phyloP scores from a whole-genome alignment of 1,284 basidiomycete species.

The Amylostereum chailletii region DNA sequence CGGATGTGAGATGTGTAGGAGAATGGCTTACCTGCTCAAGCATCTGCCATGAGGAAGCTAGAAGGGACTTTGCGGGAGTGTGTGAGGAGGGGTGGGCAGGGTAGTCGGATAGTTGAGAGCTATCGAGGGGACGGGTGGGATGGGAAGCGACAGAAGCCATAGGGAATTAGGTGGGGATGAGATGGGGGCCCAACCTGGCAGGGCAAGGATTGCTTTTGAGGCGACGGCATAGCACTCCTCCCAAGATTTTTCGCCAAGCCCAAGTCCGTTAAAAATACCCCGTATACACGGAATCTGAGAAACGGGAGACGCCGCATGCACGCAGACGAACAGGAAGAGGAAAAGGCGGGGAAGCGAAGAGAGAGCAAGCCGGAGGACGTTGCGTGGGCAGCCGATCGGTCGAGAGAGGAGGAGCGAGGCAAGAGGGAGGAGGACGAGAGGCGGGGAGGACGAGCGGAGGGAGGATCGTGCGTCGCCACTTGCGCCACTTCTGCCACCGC shows the following conservation, averaged over 20 bases:
- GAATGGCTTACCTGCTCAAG: conserved; percentile 34
- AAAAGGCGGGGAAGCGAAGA: not conserved
- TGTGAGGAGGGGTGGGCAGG: conserved; percentile 17
- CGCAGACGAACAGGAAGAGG: not conserved
- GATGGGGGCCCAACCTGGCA: not conserved
- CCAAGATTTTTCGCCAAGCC: conserved; percentile 20
- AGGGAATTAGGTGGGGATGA: conserved; percentile 1
- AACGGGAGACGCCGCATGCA: too few relatives aligned
- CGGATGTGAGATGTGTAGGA: conserved; percentile 11
- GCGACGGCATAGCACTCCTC: conserved; percentile 14
- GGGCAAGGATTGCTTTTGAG: not conserved
- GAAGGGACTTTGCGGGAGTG: conserved; percentile 20
- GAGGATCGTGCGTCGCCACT: too few relatives aligned
- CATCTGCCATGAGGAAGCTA: conserved; percentile 35
- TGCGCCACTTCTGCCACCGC: too few relatives aligned
- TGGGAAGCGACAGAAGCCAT: conserved; percentile 14
- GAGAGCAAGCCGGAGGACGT: not conserved
- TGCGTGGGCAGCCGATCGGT: too few relatives aligned
- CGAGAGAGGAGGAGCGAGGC: too few relatives aligned
- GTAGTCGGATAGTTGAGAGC: conserved; percentile 15
- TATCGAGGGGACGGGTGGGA: conserved; percentile 10
- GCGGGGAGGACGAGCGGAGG: too few relatives aligned
- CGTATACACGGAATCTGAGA: too few relatives aligned
- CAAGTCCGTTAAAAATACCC: too few relatives aligned
- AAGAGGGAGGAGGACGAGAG: too few relatives aligned